Evolutionary conservation across 116 monocot genomes (phyloP).

Genomic region (Trichopus zeylanicus): DNA sequence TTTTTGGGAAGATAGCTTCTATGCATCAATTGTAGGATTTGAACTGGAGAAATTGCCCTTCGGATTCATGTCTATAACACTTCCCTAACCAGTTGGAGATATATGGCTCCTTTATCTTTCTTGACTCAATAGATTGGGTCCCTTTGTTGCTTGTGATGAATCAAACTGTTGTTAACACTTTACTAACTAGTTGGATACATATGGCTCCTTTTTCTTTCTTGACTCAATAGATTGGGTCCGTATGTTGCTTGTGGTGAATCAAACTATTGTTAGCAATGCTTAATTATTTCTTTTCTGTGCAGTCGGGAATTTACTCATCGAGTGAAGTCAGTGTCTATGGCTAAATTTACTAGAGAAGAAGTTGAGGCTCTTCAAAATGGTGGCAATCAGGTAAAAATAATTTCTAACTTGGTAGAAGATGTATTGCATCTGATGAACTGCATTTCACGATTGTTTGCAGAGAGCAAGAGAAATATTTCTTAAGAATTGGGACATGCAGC

Average conservation of each 20-base stretch:
- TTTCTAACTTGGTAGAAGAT: constrained; percentile 1
- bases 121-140: not conserved
- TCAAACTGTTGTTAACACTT: not conserved
- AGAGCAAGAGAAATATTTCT: constrained; percentile 82
- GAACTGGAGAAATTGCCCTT: too few species aligned
- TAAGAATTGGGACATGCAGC: constrained; percentile 74
- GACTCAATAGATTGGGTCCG: not conserved
- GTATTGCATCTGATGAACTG: not conserved
- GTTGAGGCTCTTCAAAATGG: constrained; percentile 86
- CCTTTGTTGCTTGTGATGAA: not conserved
- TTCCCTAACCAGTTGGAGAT: too few species aligned
- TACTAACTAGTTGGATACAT: too few species aligned
- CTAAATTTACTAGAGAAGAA: constrained; percentile 84
- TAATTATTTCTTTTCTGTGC: constrained; percentile 13
- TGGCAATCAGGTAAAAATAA: constrained; percentile 74
- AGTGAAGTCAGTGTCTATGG: constrained; percentile 97
- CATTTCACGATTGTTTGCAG: constrained; percentile 21
- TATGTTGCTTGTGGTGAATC: not conserved
- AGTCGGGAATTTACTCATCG: constrained; percentile 98
- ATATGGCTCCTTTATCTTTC: too few species aligned
- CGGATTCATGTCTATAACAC: too few species aligned
- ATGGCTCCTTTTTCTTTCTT: not conserved
- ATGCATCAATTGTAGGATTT: too few species aligned
- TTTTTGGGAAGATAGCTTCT: too few species aligned
- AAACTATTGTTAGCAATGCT: not conserved